Evolutionary conservation across 495 filamentous ascomycete species (phyloP), one percentile per base, ranked within the genome.

Genomic region (Hyaloscypha bicolor): DNA sequence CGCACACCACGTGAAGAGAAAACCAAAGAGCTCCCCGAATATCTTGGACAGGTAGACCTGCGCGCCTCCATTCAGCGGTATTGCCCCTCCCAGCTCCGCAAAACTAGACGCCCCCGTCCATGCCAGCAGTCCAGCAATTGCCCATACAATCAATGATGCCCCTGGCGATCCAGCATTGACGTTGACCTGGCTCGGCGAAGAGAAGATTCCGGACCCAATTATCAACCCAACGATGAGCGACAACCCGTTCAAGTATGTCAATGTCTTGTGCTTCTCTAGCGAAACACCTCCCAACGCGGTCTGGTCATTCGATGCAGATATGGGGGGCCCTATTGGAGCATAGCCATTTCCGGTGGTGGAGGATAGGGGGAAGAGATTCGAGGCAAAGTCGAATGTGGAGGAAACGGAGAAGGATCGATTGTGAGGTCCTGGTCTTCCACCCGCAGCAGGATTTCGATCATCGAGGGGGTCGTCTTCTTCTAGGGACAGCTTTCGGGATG

Each of bases 81-180:
- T 98, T 0, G 95, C 94, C 19, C 95, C 94, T 57, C 95, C 95
- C 14, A 99, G 82, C 80, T 99, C 95, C 19, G 95, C 96, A 78
- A 97, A 99, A 72, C 92, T 96, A 19, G 96, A 92, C 3, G 93
- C 95, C 6, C 95, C 95, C 2, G 95, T 99, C 95, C 95, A 99
- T 0, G 94, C 94, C 60, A 99, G 78, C 11, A 97, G 71, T 2
- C 95, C 95, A 3, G 96, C 95, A 52, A 99, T 85, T 4, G 84
- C 82, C 95, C 95, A 99, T 6, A 97, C 88, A 22, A 98, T 86
- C 62, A 99, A 80, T 8, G 93, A 88, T 57, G 93, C 94, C 6
- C 95, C 95, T 2, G 94, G 94, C 32, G 94, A 97, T 30, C 96
- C 96, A 31, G 90, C 93, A 77, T 97, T 94, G 62, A 84, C 84